These are phyloP conservation scores for Ceratocystis cubensis DNA, from an alignment of 2,329 filamentous ascomycete genomes.

Conservation along the genomic window DNA sequence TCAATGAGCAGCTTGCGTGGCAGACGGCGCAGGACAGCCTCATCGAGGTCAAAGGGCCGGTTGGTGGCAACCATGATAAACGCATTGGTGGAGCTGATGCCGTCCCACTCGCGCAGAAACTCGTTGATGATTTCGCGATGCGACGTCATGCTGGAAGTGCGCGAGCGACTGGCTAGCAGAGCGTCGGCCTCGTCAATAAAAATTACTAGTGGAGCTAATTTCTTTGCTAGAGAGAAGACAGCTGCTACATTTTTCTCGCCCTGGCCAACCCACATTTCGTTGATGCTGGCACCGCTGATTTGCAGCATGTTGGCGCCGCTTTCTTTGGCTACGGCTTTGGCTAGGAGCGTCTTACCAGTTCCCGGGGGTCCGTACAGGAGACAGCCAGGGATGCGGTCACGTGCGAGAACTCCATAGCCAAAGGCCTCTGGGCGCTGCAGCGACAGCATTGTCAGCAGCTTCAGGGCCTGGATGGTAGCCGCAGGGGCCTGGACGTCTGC, in stretches of 20 bases:
- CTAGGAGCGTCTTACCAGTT: conserved; percentile 59
- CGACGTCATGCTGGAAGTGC: conserved; percentile 50
- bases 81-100: conserved; percentile 65
- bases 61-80: conserved; percentile 99
- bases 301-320: conserved; percentile 66
- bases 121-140: conserved; percentile 92
- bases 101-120: conserved; percentile 94
- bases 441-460: conserved; percentile 77
- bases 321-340: conserved; percentile 57
- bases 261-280: conserved; percentile 93
- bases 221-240: conserved; percentile 81
- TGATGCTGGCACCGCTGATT: conserved; percentile 79
- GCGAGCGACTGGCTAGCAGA: conserved; percentile 66
- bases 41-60: conserved; percentile 85
- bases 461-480: conserved; percentile 76
- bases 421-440: conserved; percentile 88
- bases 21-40: conserved; percentile 66
- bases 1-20: conserved; percentile 63
- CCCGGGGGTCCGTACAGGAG: conserved; percentile 81
- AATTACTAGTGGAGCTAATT: conserved; percentile 80
- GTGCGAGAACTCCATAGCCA: conserved; percentile 81
- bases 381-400: conserved; percentile 80
- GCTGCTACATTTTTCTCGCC: conserved; percentile 92
- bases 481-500: conserved; percentile 69
- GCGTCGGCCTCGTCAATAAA: conserved; percentile 97